These are phyloP conservation scores for Meyerozyma smithsonii DNA, from an alignment of 1,139 yeast species.

Conservation along the genomic window DNA sequence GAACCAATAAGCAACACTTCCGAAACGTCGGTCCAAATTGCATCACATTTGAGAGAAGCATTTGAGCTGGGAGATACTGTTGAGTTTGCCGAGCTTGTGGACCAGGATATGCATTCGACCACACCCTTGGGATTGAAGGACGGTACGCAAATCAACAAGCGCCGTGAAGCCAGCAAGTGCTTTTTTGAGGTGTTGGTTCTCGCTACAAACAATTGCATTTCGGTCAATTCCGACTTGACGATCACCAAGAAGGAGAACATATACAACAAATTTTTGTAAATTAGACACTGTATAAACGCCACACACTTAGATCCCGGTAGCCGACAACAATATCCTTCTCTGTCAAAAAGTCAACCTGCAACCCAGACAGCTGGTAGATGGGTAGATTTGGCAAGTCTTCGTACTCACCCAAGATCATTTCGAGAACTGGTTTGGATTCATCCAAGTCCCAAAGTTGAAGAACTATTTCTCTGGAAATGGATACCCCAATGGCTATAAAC, in stretches of 20 bases:
- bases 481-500: not conserved
- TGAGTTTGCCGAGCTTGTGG: conserved; percentile 39
- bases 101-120: conserved; percentile 25
- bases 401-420: not conserved
- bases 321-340: not conserved
- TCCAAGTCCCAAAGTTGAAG: not conserved
- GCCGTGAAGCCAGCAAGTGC: conserved; percentile 63
- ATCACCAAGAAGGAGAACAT: conserved; percentile 50
- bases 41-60: conserved; percentile 41
- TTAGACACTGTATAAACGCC: conserved; percentile 15
- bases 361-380: not conserved
- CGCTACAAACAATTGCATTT: conserved; percentile 72
- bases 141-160: conserved; percentile 28
- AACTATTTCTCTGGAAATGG: not conserved
- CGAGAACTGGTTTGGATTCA: not conserved
- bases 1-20: conserved; percentile 21
- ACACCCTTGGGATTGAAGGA: conserved; percentile 26
- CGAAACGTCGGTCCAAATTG: conserved; percentile 53
- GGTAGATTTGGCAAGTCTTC: not conserved
- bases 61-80: conserved; percentile 21
- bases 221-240: conserved; percentile 56
- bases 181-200: conserved; percentile 81
- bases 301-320: conserved; percentile 5
- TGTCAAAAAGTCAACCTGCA: conserved; percentile 1
- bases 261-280: conserved; percentile 35